phyloP scores from a whole-genome alignment of 495 filamentous ascomycete genomes.

The Elasticomyces elasticus region DNA sequence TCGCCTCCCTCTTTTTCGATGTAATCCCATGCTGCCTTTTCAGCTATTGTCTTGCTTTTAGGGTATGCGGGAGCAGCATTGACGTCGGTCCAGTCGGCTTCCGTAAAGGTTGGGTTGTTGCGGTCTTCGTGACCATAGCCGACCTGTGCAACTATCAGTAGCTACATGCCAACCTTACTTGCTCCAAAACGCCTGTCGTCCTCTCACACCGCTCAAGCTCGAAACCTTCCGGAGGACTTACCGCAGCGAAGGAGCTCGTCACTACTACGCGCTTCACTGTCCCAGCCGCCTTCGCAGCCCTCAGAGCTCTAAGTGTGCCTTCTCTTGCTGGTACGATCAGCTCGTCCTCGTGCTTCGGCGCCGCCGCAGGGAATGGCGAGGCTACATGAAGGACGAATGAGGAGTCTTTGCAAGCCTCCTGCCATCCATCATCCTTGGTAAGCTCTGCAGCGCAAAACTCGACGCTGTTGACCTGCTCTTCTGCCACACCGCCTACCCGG shows the following conservation, averaged over 20 bases:
- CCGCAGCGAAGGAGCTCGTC: conserved; percentile 12
- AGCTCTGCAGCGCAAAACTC: conserved; percentile 22
- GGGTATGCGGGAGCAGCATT: conserved; percentile 7
- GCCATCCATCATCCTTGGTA: conserved; percentile 20
- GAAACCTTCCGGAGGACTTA: not conserved
- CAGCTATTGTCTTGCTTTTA: conserved; percentile 21
- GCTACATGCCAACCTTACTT: not conserved
- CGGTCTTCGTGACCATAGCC: conserved; percentile 7
- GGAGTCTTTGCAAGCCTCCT: conserved; percentile 18
- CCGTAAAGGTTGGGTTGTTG: conserved; percentile 9
- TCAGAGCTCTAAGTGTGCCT: conserved; percentile 16
- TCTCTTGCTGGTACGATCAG: conserved; percentile 17
- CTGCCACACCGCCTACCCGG: conserved; percentile 2
- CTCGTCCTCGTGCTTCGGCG: conserved; percentile 21
- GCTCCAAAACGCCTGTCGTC: not conserved
- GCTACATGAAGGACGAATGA: conserved; percentile 22
- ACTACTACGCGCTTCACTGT: conserved; percentile 21
- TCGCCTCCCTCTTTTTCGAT: conserved; percentile 11
- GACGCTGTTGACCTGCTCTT: conserved; percentile 3
- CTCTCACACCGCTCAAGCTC: not conserved
- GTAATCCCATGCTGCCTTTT: conserved; percentile 20
- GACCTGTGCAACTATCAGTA: not conserved
- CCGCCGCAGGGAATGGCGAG: conserved; percentile 13
- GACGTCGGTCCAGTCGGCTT: conserved; percentile 19
- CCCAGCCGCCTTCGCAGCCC: conserved; percentile 16